phyloP scores from a whole-genome alignment of 257 asterid species.

The Catharanthus roseus region DNA sequence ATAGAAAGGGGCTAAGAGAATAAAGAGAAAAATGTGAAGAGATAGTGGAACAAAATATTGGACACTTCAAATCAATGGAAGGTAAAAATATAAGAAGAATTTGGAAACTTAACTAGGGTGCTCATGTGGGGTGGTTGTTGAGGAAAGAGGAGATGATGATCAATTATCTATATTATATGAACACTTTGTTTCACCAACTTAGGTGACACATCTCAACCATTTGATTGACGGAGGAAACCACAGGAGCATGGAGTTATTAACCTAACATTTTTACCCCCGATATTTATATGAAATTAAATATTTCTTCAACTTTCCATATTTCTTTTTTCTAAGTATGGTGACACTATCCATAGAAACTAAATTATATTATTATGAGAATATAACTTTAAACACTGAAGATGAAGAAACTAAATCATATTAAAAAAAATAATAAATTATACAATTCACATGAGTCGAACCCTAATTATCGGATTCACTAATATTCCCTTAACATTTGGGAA shows the following conservation, averaged over 20 bases:
- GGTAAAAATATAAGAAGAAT: conserved; percentile 10
- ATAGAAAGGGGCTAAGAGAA: neutral
- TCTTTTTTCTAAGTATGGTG: no score
- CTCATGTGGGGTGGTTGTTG: conserved; percentile 17
- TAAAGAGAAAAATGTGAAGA: conserved; percentile 1
- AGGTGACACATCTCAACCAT: conserved; percentile 24
- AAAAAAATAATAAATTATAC: no score
- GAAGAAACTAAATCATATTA: no score
- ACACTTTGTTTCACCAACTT: conserved; percentile 13
- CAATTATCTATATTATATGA: conserved; percentile 5
- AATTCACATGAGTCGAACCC: no score
- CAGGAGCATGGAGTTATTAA: neutral
- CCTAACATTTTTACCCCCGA: conserved; percentile 16
- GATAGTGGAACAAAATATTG: neutral
- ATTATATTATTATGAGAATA: no score
- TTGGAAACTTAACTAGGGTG: neutral
- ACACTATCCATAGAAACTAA: no score
- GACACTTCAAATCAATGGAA: conserved; percentile 7
- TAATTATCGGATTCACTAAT: no score
- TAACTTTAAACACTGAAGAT: no score
- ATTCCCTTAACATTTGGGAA: no score
- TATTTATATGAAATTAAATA: no score
- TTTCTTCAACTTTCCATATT: no score
- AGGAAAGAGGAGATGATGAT: neutral
- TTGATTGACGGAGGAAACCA: conserved; percentile 11